phyloP scores from a whole-genome alignment of 164 flowering plant genomes.

The Brasenia schreberi region DNA sequence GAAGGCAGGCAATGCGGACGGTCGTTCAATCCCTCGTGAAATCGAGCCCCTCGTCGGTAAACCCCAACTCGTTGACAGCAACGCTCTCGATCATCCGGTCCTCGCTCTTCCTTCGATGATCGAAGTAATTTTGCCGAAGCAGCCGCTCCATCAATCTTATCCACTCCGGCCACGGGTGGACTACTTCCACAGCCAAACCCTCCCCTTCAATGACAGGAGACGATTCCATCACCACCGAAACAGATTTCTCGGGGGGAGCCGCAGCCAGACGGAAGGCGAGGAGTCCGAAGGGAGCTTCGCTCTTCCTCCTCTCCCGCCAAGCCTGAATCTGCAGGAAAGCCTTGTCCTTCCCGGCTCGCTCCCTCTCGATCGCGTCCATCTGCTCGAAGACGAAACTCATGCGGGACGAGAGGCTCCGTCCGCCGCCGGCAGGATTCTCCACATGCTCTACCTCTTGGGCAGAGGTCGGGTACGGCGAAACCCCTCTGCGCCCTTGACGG shows the following conservation, averaged over 20 bases:
- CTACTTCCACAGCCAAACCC: constrained; percentile 51
- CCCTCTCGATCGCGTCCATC: constrained; percentile 71
- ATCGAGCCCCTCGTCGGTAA: constrained; percentile 38
- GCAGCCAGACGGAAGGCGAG: constrained; percentile 3
- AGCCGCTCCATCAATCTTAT: constrained; percentile 81
- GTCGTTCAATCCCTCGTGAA: constrained; percentile 59
- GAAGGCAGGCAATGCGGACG: constrained; percentile 61
- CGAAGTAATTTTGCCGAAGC: constrained; percentile 87
- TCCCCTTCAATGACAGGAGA: constrained; percentile 6
- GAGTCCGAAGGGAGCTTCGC: constrained; percentile 1
- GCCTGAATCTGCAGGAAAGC: constrained; percentile 73
- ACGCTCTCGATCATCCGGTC: constrained; percentile 26
- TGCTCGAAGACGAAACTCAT: constrained; percentile 94
- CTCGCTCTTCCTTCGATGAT: constrained; percentile 63
- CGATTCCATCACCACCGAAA: constrained; percentile 1
- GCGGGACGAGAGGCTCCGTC: constrained; percentile 57
- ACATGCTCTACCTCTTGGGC: constrained; percentile 1
- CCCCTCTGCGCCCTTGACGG: background rate
- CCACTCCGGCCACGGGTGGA: constrained; percentile 99
- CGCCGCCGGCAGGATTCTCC: background rate
- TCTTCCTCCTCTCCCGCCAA: constrained; percentile 57
- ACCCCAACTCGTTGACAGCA: constrained; percentile 12
- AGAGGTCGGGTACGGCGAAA: constrained; percentile 20
- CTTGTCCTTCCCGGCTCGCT: constrained; percentile 51
- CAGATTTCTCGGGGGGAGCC: background rate